Percentiles rank a stretch among this genome's conserved stretches.
Evolutionary conservation across 1,139 yeast species (phyloP).

Genomic region (Keqinozyma sinolaborantium): DNA sequence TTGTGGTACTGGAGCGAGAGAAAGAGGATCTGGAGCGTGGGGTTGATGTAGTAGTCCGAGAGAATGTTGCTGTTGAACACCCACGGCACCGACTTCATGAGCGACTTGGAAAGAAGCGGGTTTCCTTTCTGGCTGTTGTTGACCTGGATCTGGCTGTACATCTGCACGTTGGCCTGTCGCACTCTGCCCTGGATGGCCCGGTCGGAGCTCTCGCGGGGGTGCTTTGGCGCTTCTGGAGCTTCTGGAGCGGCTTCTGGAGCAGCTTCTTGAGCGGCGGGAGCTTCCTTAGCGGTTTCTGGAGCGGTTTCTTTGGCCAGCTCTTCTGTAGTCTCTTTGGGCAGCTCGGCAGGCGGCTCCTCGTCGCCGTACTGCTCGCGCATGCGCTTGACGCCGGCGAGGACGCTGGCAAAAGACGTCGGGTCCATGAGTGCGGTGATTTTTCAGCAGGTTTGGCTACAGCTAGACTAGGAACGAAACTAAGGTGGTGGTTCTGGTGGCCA

Average conservation of each 20-base stretch:
- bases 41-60: slow-evolving; percentile 64
- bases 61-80: slow-evolving; percentile 33
- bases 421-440: slow-evolving; percentile 24
- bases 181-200: slow-evolving; percentile 5
- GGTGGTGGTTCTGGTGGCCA: too few relatives aligned
- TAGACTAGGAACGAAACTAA: too few relatives aligned
- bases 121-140: slow-evolving; percentile 47
- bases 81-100: slow-evolving; percentile 37
- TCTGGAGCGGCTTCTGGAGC: too few relatives aligned
- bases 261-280: neutral
- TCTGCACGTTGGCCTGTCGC: slow-evolving; percentile 12
- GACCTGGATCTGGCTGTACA: slow-evolving; percentile 19
- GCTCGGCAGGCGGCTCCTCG: slow-evolving; percentile 3
- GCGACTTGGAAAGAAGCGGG: slow-evolving; percentile 36
- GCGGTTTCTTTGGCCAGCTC: neutral
- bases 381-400: slow-evolving; percentile 57
- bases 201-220: neutral
- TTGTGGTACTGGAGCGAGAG: slow-evolving; percentile 80
- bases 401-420: slow-evolving; percentile 60
- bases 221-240: neutral
- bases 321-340: neutral
- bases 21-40: slow-evolving; percentile 65
- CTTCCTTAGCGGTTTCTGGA: neutral
- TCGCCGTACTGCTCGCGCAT: slow-evolving; percentile 36
- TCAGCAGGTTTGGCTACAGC: too few relatives aligned